These are phyloP conservation scores for Irpex sp. DNA, from an alignment of 1,284 basidiomycete genomes.

Conservation along the genomic window DNA sequence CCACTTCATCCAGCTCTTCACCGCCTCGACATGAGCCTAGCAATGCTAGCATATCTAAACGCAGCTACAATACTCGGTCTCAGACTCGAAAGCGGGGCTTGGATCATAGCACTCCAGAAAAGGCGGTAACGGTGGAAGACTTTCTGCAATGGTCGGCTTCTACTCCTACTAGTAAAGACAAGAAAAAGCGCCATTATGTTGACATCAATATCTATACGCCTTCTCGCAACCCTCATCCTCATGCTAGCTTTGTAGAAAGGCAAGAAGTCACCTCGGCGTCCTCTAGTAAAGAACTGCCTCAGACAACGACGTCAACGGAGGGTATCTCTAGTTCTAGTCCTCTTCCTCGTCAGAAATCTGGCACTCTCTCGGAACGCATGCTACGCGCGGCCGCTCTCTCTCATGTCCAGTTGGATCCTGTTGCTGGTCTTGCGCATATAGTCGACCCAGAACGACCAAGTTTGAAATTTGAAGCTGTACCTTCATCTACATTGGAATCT, in stretches of 20 bases:
- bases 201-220: not conserved
- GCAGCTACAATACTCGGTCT: not conserved
- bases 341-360: conserved; percentile 11
- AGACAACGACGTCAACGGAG: not conserved
- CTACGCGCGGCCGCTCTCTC: conserved; percentile 24
- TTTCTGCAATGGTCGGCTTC: conserved; percentile 15
- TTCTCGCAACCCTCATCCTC: not conserved
- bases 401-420: conserved; percentile 15
- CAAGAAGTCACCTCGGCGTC: not conserved
- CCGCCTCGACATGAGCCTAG: not conserved
- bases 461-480: conserved; percentile 18
- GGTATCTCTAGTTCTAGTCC: conserved; percentile 3
- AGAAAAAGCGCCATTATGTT: not conserved
- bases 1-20: not conserved
- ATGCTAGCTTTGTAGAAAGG: no score
- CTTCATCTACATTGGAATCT: conserved; percentile 7
- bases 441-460: conserved; percentile 13
- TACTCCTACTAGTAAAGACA: not conserved
- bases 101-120: not conserved
- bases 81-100: not conserved
- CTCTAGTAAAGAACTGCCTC: not conserved
- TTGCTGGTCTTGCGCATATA: not conserved
- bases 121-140: conserved; percentile 17
- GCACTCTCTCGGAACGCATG: conserved; percentile 21
- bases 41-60: not conserved